A percentile compares a stretch with the other conserved stretches of the same genome.
Conservation (phyloP, 371 early-diverging fungal species). For the Coemansia sp. region DNA sequence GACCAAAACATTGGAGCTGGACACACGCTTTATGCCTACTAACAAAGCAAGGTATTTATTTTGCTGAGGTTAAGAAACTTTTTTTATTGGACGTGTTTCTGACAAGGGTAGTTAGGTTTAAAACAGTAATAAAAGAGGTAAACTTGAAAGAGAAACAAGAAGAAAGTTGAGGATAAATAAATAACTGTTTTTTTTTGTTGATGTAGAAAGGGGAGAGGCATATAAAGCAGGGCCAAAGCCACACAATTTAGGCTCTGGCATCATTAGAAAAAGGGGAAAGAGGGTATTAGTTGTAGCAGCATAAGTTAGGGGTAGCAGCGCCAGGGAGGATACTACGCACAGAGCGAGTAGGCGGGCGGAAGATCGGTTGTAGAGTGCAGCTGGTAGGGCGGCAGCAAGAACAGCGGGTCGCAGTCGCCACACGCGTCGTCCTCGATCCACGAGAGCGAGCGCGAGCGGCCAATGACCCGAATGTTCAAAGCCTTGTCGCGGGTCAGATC, state of each 20-base stretch:
- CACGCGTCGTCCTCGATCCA: conserved; percentile 5
- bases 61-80: too few species aligned
- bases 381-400: conserved; percentile 26
- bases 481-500: conserved; percentile 41
- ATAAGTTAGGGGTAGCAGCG: not conserved
- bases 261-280: not conserved
- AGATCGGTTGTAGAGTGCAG: conserved; percentile 11
- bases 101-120: too few species aligned
- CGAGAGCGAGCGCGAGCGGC: conserved; percentile 28
- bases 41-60: too few species aligned
- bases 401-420: not conserved
- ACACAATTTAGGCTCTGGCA: not conserved
- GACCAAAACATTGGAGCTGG: too few species aligned
- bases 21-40: too few species aligned
- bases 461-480: conserved; percentile 38
- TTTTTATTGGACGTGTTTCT: too few species aligned
- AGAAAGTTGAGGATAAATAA: not conserved
- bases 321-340: not conserved
- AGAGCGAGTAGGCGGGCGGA: conserved; percentile 29
- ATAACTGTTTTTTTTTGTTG: not conserved
- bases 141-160: not conserved
- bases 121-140: not conserved
- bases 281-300: not conserved
- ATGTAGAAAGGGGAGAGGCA: not conserved
- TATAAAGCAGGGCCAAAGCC: too few species aligned